phyloP scores from a whole-genome alignment of 2,329 filamentous ascomycete genomes.

The Sarocladium oryzae region DNA sequence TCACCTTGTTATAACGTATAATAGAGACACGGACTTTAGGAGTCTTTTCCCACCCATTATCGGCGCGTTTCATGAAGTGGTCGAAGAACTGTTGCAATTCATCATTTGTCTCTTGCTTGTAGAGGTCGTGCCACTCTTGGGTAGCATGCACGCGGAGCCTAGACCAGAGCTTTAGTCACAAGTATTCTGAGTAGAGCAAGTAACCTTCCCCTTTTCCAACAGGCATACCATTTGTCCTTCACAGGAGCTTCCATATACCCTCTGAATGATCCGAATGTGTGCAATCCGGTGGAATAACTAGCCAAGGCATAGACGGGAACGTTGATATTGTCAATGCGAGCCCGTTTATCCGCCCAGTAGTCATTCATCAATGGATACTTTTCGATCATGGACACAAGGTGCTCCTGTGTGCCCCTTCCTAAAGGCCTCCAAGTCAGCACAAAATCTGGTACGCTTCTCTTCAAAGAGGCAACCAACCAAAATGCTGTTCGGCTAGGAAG shows the following conservation, averaged over 20 bases:
- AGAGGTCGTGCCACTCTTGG: constrained; percentile 24
- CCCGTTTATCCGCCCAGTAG: constrained; percentile 12
- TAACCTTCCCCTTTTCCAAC: no score
- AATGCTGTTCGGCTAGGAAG: no score
- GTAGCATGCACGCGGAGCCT: constrained; percentile 19
- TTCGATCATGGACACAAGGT: not conserved
- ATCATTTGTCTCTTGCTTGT: constrained; percentile 14
- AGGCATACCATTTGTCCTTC: not conserved
- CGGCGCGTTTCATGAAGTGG: constrained; percentile 13
- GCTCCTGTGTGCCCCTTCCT: not conserved
- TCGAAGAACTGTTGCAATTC: constrained; percentile 18
- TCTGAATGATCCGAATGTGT: constrained; percentile 17
- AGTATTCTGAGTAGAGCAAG: no score
- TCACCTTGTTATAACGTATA: not conserved
- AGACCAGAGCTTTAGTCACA: no score
- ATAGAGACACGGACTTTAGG: not conserved
- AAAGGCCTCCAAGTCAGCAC: not conserved
- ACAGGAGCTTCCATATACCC: constrained; percentile 14
- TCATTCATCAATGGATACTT: not conserved
- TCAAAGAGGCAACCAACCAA: no score
- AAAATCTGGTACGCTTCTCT: no score
- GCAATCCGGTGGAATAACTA: constrained; percentile 18
- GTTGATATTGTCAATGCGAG: constrained; percentile 14
- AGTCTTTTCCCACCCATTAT: constrained; percentile 16
- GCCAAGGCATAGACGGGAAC: constrained; percentile 19